Conservation (phyloP, 805 yeast genomes). For the Ogataea thermomethanolica region DNA sequence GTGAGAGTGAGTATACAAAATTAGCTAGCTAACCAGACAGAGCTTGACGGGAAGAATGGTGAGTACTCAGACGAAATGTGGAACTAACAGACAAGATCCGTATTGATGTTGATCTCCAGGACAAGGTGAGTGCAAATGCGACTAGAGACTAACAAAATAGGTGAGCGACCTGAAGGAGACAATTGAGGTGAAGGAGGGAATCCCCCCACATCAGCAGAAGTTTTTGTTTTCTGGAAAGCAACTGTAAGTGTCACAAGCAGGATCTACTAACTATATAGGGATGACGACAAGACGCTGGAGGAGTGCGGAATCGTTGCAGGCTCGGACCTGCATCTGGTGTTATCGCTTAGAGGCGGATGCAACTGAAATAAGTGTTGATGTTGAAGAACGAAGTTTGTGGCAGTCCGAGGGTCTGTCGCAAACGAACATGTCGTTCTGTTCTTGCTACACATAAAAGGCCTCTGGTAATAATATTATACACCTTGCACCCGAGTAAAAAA, state of each 20-base stretch:
- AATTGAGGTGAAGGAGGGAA: conserved; percentile 94
- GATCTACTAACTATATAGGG: conserved; percentile 33
- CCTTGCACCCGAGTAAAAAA: conserved; percentile 8
- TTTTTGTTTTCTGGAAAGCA: conserved; percentile 88
- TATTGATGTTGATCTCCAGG: conserved; percentile 67
- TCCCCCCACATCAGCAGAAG: conserved; percentile 94
- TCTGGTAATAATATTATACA: neutral
- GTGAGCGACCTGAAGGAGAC: conserved; percentile 71
- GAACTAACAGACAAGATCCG: conserved; percentile 43
- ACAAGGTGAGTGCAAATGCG: conserved; percentile 41
- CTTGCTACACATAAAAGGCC: neutral
- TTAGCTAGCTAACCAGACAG: conserved; percentile 26
- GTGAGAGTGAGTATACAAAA: conserved; percentile 29
- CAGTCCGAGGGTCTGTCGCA: too few species aligned
- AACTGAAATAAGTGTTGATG: neutral
- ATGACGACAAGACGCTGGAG: conserved; percentile 72
- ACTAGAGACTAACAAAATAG: conserved; percentile 33
- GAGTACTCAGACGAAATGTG: conserved; percentile 20
- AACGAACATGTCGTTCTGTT: conserved; percentile 2
- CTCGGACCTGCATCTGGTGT: conserved; percentile 81
- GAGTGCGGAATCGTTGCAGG: conserved; percentile 81
- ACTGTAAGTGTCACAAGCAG: conserved; percentile 47
- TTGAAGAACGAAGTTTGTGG: too few species aligned
- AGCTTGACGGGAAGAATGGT: conserved; percentile 79
- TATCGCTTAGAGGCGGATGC: conserved; percentile 87